Evolutionary conservation across 2,329 filamentous ascomycete genomes (phyloP), one percentile per base, ranked within the genome.

Genomic region (Hypoxylon sp.): DNA sequence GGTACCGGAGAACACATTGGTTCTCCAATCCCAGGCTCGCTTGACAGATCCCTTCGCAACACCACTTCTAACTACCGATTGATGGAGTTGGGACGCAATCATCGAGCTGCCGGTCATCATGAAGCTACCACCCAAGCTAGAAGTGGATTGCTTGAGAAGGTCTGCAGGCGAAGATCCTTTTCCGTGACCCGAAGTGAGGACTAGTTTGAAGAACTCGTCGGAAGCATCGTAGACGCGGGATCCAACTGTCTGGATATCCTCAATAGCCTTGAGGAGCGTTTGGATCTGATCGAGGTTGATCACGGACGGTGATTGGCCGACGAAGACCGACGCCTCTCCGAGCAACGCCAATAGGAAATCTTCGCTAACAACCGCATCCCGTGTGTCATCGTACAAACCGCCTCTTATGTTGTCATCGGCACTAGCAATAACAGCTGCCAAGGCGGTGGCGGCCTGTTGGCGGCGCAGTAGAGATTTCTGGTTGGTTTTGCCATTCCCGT

Each of bases 391-490:
- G 68, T 91, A 96, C 2, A 97, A 77, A 1, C 93, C 93, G 46
- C 93, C 93, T 49, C 90, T 89, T 63, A 97, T 96, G 67, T 90
- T 93, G 69, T 96, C 91, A 49, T 90, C 88, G 2, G 93, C 88
- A 67, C 89, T 94, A 44, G 87, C 83, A 62, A 97, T 89, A 51
- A 96, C 87, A n/a, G 90, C 88, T 31, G 90, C 78, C 38, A 97
- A 77, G 1, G 90, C 87, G 31, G 82, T 78, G 0, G 88, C 89
- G 4, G 92, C 80, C 59, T 88, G 83, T 45, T 84, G 82, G 60
- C 86, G 88, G 13, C 87, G 77, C 8, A 81, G 77, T 15, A 86
- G 73, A 0, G 85, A 79, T 50, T 75, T 74, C 16, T 68, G 57
- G 25, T 26, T 79, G 72, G 15, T 68, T 13, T 62, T 65, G 16